Evolutionary conservation across 805 yeast species (phyloP).

Genomic region (Candida verbasci): DNA sequence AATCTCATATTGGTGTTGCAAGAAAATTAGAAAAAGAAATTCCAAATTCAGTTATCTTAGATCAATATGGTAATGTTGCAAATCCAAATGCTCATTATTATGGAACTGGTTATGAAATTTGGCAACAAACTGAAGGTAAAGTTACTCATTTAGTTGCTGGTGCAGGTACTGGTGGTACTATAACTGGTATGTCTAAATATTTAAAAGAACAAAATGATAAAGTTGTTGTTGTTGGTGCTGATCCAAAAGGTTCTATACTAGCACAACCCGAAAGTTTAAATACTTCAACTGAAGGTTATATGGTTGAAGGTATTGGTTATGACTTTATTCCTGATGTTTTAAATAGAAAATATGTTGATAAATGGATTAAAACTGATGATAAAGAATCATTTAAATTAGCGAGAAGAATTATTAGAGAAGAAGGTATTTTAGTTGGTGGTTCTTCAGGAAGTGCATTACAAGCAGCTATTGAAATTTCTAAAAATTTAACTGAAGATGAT

Average conservation of each 20-base stretch:
- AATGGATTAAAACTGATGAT: slow-evolving; percentile 86
- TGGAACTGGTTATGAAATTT: slow-evolving; percentile 83
- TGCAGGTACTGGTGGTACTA: slow-evolving; percentile 96
- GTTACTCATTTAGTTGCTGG: slow-evolving; percentile 79
- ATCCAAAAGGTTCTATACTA: slow-evolving; percentile 81
- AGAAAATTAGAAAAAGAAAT: slow-evolving; percentile 74
- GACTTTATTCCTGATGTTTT: slow-evolving; percentile 84
- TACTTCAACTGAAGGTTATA: slow-evolving; percentile 52
- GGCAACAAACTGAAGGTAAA: slow-evolving; percentile 72
- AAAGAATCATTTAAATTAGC: slow-evolving; percentile 75
- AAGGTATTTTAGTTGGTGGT: slow-evolving; percentile 88
- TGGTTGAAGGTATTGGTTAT: slow-evolving; percentile 90
- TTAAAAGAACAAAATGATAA: slow-evolving; percentile 67
- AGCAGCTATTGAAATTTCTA: slow-evolving; percentile 68
- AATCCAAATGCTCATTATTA: slow-evolving; percentile 82
- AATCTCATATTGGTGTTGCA: slow-evolving; percentile 87
- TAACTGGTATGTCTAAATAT: slow-evolving; percentile 82
- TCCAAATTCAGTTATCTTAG: slow-evolving; percentile 79
- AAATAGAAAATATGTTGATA: slow-evolving; percentile 59
- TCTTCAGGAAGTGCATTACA: slow-evolving; percentile 81
- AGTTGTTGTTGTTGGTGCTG: slow-evolving; percentile 70
- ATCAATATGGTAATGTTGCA: slow-evolving; percentile 73
- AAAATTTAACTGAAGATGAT: slow-evolving; percentile 68
- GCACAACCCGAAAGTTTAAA: slow-evolving; percentile 76
- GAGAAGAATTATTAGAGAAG: slow-evolving; percentile 76